Evolutionary conservation across 805 yeast genomes (phyloP), one percentile per base, ranked within the genome.

Genomic region (Candida ipomoeae): DNA sequence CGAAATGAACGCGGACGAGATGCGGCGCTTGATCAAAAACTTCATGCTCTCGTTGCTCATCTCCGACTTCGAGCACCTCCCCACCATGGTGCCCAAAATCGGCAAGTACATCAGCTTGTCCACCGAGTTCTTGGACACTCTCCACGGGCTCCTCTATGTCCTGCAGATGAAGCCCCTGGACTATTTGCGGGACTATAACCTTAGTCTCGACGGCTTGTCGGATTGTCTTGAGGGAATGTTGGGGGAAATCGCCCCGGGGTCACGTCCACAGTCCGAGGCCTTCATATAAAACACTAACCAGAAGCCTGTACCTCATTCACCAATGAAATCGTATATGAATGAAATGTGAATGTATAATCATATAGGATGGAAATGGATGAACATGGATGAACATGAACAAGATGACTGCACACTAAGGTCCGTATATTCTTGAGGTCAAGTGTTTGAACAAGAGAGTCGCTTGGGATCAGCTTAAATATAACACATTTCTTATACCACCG

Each of bases 1-100:
- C 52, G 36, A 47, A 2, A 53, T 70, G 45, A 50, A 63, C 21
- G 61, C 55, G 46, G 52, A 54, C 8, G 69, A 70, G 54, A 55
- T 68, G 59, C 54, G 62, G 23, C 68, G 67, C 50, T 39, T 66
- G 31, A 55, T 71, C 51, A 72, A 72, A 45, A 63, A 64, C 50
- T 47, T 71, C 11, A 63, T 72, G 68, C 62, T 69, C 14, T 62
- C 68, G 36, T 55, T 73, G 36, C 60, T 69, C 35, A 62, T 70
- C 17, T 60, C 70, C 29, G 65, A 66, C 48, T 64, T 61, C 42
- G 66, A 61, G 46, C 58, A 62, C 40, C 56, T 70, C 6, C 69
- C 71, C 13, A 40, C 45, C 4, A 62, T 63, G 39, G 50, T 67
- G 4, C 59, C 58, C 29, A 63, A 63, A 48, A 59, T 64, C 39